phyloP scores from a whole-genome alignment of 805 yeast genomes.

The Yarrowia sp. region DNA sequence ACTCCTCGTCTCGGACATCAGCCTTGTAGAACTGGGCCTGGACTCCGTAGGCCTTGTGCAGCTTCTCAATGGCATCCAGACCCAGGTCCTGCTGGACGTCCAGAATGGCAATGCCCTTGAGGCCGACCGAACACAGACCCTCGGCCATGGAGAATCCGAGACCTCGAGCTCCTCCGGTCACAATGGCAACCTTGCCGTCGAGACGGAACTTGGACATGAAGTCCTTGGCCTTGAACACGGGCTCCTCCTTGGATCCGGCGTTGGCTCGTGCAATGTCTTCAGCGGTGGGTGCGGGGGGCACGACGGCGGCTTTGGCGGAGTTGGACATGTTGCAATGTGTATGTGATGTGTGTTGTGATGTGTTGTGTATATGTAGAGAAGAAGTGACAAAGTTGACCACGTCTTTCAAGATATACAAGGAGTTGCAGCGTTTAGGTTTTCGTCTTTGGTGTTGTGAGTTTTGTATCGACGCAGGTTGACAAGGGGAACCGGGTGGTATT shows the following conservation, averaged over 20 bases:
- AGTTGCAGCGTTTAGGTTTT: background rate
- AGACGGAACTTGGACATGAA: conserved; percentile 47
- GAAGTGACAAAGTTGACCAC: background rate
- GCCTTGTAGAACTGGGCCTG: conserved; percentile 61
- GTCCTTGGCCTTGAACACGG: conserved; percentile 40
- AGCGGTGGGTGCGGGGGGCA: conserved; percentile 42
- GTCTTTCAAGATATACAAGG: background rate
- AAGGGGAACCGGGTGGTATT: too few species aligned
- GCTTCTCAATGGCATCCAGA: conserved; percentile 55
- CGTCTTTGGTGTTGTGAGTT: too few species aligned
- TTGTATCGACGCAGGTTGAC: too few species aligned
- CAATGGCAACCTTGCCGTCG: conserved; percentile 54
- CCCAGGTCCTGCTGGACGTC: conserved; percentile 63
- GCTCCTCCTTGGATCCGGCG: conserved; percentile 36
- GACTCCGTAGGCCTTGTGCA: conserved; percentile 51
- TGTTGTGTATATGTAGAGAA: background rate
- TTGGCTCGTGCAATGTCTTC: conserved; percentile 40
- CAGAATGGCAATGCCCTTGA: conserved; percentile 51
- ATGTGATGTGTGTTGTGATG: background rate
- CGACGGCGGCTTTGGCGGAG: conserved; percentile 39
- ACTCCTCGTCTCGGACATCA: conserved; percentile 53
- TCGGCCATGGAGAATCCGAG: conserved; percentile 59
- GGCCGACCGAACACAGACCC: conserved; percentile 53
- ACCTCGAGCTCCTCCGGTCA: conserved; percentile 70
- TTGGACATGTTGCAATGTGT: conserved; percentile 24